Base-by-base conservation (phyloP, 495 filamentous ascomycete genomes). In the Aspergillus carlsbadensis region DNA sequence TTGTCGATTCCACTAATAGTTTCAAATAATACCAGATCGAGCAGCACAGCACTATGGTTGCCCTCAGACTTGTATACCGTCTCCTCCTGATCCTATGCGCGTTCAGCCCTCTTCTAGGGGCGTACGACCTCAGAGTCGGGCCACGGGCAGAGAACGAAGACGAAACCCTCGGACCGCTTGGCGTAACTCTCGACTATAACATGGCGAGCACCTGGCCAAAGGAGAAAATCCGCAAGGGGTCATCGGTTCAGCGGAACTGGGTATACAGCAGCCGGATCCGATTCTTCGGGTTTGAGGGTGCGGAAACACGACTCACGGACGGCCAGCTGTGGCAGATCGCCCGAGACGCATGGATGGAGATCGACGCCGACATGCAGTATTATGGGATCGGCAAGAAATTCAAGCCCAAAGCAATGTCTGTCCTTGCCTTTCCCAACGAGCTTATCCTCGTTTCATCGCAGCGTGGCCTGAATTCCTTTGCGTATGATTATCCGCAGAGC, bases 311-410 rank as follows among this genome's bases (percentile, higher is more conserved):
- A n/a, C 39, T 60, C 52, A 21, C 18, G n/a, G 43, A 31, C 45
- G 51, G 44, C 3, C 41, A 60, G 21, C 46, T 60, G 10, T 60
- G 58, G 58, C 17, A 56, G 24, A 46, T 60, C 34, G 58, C 58
- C 37, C 5, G 26, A 14, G 45, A 52, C 20, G 53, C 36, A 17
- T 56, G 46, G 35, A 20, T 18, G 13, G 48, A 61, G 33, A 53
- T 57, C 8, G 10, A 10, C 29, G 29, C 6, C 1, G 53, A 61
- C 17, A 13, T 48, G 54, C n/a, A 35, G 14, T 31, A 31, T 24
- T 61, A 61, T 33, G 20, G 33, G 11, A 36, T 61, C 18, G 18
- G 22, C 34, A 52, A 42, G 40, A 18, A 18, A 43, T 5, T 11
- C 26, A 34, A 26, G 26, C 40, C 31, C 29, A 6, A 34, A 20